Evolutionary conservation across 768 basidiomycete genomes (phyloP), one percentile per base, ranked within the genome.

Genomic region (Russula emetica): DNA sequence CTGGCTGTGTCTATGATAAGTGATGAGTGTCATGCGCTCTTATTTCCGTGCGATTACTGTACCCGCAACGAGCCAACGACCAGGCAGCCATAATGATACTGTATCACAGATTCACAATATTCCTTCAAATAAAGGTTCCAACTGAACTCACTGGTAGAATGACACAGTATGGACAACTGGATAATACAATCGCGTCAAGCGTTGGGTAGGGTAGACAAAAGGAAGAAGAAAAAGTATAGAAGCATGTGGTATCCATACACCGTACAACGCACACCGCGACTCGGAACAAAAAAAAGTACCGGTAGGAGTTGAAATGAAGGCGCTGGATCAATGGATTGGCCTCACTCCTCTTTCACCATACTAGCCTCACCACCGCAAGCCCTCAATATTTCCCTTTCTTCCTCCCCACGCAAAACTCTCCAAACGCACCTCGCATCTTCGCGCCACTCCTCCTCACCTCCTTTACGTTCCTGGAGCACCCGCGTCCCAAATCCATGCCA

Each of bases 361-460:
- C n/a, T n/a, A 26, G 28, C 45, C 30, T 9, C 47, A 0, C 42
- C 32, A 20, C 24, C 54, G 34, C 63, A 60, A 24, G 47, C 58
- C 55, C 54, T 40, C 53, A 55, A 18, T 7, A 64, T 51, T 8
- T 66, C 64, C 24, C 5, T 24, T 34, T 67, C 66, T 28, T 67
- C 66, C 53, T 64, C 61, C 7, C 66, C 66, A 10, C 66, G 40
- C 49, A 64, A 34, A 11, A 64, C 66, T 9, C 52, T 58, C 66
- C 66, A 67, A 54, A 54, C 66, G 22, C 63, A 65, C n/a, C 66
- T 45, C 34, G 45, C 59, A 9, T 67, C 66, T 2, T 67, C 66
- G 2, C 42, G 45, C 58, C 66, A 55, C 5, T 67, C 66, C 24
- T 60, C 63, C 13, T n/a, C 36, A 10, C n/a, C 52, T 3, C 14